These are phyloP conservation scores for Aspergillus pseudoviridinutans DNA, from an alignment of 2,329 filamentous ascomycete species.

Conservation along the genomic window DNA sequence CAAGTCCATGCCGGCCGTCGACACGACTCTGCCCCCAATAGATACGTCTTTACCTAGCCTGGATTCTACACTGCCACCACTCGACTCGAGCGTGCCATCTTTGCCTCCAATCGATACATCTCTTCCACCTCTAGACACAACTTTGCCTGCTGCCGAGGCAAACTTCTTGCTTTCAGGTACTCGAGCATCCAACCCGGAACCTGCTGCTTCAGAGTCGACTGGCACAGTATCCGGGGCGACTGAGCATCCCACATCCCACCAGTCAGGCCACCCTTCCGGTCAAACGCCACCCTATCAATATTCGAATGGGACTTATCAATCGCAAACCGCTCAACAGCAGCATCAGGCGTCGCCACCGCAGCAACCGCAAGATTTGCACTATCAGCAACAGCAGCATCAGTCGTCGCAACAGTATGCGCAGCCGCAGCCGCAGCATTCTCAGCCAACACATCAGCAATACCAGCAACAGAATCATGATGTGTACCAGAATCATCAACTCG, in stretches of 20 bases:
- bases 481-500: conserved; percentile 26
- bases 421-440: conserved; percentile 25
- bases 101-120: conserved; percentile 22
- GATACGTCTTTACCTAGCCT: conserved; percentile 24
- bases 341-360: conserved; percentile 22
- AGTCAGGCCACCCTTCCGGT: conserved; percentile 5
- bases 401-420: conserved; percentile 22
- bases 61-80: conserved; percentile 26
- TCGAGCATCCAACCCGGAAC: conserved; percentile 11
- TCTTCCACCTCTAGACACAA: conserved; percentile 27
- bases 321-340: conserved; percentile 27
- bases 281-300: conserved; percentile 11
- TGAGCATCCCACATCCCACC: conserved; percentile 4
- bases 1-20: conserved; percentile 23
- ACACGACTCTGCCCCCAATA: conserved; percentile 22
- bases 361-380: conserved; percentile 24
- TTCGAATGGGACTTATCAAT: conserved; percentile 9
- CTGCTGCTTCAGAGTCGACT: conserved; percentile 1
- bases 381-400: conserved; percentile 40
- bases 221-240: background rate
- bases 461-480: conserved; percentile 31
- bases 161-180: conserved; percentile 13
- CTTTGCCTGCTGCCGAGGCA: conserved; percentile 17
- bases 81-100: conserved; percentile 29
- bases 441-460: conserved; percentile 25